Evolutionary conservation across 2,329 filamentous ascomycete genomes (phyloP), one percentile per base, ranked within the genome.

Genomic region (Penicillium sp.): DNA sequence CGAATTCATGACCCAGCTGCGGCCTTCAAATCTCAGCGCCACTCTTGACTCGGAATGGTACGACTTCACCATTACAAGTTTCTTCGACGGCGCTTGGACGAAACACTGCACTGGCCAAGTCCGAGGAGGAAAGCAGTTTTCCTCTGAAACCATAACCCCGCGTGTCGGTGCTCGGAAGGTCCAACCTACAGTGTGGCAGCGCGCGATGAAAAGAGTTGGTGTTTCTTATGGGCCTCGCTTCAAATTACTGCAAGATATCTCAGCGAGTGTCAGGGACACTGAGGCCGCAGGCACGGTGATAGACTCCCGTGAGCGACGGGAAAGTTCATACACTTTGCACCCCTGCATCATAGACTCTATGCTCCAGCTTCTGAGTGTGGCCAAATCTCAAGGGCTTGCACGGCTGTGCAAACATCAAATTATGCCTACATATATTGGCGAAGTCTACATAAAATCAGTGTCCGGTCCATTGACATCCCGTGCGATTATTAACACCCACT

Each of bases 101-200:
- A 72, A 72, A 46, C 70, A 75, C 46, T 71, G 72, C 52, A 15
- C 46, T 44, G 68, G 73, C 3, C 46, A 72, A 15, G 62, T 44
- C 9, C 66, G 62, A 23, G 76, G 71, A 23, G 52, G 44, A 7
- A 29, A 17, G 2, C 46, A 29, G 6, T 15, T 30, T 23, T 21
- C 15, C n/a, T 5, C 31, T 17, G 46, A 57, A 7, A n/a, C 21
- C 5, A 30, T 7, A 7, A 15, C 21, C 7, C 17, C 23, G 3
- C 15, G 45, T 7, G 7, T 46, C 2, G 55, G 47, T 35, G 19
- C 41, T 47, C 55, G 60, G 7, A 44, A 58, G 44, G 49, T 62
- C 13, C 35, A 50, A 9, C 4, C 30, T 17, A 31, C 19, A 8
- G 55, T 44, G 8, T 64, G 65, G 61, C 63, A 67, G 29, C 59